These are phyloP conservation scores for Thymus quinquecostatus DNA, from an alignment of 257 asterid genomes.

Conservation along the genomic window DNA sequence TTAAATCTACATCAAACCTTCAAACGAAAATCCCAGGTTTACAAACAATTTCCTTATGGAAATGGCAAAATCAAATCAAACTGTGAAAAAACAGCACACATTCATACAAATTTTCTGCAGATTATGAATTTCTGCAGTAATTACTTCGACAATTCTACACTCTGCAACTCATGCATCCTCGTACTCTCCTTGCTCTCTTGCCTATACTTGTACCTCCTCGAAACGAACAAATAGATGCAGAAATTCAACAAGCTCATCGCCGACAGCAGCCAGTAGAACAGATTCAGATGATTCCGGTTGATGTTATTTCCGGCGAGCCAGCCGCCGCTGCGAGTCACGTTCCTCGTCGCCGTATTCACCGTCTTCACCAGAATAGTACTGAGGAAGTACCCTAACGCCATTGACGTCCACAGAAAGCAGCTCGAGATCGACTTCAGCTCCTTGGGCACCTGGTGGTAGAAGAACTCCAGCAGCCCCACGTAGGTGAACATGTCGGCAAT, in stretches of 20 bases:
- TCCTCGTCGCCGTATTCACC: conserved; percentile 58
- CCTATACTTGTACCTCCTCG: conserved; percentile 69
- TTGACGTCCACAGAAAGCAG: conserved; percentile 75
- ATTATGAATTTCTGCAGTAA: neutral
- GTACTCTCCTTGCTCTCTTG: conserved; percentile 30
- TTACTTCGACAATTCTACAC: neutral
- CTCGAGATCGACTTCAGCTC: conserved; percentile 68
- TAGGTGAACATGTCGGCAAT: conserved; percentile 83
- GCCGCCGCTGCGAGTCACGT: conserved; percentile 53
- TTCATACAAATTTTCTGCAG: neutral
- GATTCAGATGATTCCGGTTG: conserved; percentile 62
- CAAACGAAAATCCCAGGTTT: neutral
- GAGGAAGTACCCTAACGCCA: conserved; percentile 68
- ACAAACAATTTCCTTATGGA: neutral
- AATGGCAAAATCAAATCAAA: neutral
- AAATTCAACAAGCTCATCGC: conserved; percentile 53
- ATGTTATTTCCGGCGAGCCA: conserved; percentile 80
- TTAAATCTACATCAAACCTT: neutral
- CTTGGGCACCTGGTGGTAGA: conserved; percentile 68
- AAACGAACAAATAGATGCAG: conserved; percentile 54
- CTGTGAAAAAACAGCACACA: neutral
- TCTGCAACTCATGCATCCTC: conserved; percentile 28
- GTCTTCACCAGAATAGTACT: conserved; percentile 71
- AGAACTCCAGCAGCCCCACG: conserved; percentile 76
- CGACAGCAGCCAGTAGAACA: conserved; percentile 67